These are phyloP conservation scores for Hypocrella siamensis DNA, from an alignment of 2,329 filamentous ascomycete species.

Conservation along the genomic window DNA sequence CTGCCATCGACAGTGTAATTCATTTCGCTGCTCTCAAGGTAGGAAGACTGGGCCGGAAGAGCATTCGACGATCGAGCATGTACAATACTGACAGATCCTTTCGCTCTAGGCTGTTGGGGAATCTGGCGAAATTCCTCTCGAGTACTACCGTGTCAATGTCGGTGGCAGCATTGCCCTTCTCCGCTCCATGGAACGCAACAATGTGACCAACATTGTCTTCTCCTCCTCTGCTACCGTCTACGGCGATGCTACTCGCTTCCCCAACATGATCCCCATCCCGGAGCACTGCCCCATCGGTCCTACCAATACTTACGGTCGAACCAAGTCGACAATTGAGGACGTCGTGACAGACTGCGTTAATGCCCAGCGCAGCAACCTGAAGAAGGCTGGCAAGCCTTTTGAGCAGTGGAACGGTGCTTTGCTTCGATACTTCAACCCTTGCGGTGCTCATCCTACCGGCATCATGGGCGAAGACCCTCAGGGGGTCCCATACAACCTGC, in stretches of 20 bases:
- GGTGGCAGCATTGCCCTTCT: slow-evolving; percentile 81
- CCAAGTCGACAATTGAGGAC: slow-evolving; percentile 81
- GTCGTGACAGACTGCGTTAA: slow-evolving; percentile 86
- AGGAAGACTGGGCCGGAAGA: slow-evolving; percentile 7
- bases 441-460: slow-evolving; percentile 82
- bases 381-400: slow-evolving; percentile 62
- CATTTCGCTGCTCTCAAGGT: slow-evolving; percentile 97
- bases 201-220: slow-evolving; percentile 95
- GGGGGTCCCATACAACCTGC: slow-evolving; percentile 87
- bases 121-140: slow-evolving; percentile 81
- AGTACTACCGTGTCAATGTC: slow-evolving; percentile 97
- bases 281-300: slow-evolving; percentile 92
- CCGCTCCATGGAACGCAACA: slow-evolving; percentile 72
- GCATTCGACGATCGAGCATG: no score
- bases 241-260: slow-evolving; percentile 88
- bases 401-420: slow-evolving; percentile 87
- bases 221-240: slow-evolving; percentile 97
- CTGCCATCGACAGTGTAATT: slow-evolving; percentile 93
- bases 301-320: slow-evolving; percentile 95
- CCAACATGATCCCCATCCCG: slow-evolving; percentile 97
- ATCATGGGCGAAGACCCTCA: slow-evolving; percentile 98
- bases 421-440: slow-evolving; percentile 95
- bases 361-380: slow-evolving; percentile 67
- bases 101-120: slow-evolving; percentile 71
- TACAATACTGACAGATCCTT: no score